phyloP scores from a whole-genome alignment of 441 rosid genomes.

The Pelargonium cotyledonis region DNA sequence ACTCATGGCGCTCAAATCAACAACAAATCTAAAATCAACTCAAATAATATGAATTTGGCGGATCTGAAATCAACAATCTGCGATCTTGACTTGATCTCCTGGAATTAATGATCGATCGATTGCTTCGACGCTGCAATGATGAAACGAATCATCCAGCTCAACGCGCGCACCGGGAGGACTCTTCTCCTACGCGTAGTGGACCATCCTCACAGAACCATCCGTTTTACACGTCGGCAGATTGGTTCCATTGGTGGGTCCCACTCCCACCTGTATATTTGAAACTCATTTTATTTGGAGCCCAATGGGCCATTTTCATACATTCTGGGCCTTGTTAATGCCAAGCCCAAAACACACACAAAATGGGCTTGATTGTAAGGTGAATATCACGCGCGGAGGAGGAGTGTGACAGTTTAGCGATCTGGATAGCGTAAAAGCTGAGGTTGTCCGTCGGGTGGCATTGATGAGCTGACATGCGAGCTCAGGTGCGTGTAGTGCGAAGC shows the following conservation, averaged over 20 bases:
- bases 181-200: background rate
- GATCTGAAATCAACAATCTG: background rate
- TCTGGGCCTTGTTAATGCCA: too few species aligned
- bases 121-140: background rate
- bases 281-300: background rate
- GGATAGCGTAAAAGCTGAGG: background rate
- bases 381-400: background rate
- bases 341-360: too few species aligned
- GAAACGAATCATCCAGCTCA: background rate
- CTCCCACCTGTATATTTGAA: background rate
- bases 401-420: background rate
- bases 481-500: constrained; percentile 14
- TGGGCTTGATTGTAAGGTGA: too few species aligned
- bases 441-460: too few species aligned
- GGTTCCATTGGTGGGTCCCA: background rate
- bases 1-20: constrained; percentile 4
- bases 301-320: background rate
- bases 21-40: background rate
- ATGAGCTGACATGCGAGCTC: background rate
- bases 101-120: background rate
- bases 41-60: background rate
- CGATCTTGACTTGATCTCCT: background rate
- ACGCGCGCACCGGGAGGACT: background rate
- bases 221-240: background rate
- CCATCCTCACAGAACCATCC: background rate